A percentile compares a stretch with the other conserved stretches of the same genome.
Conservation (phyloP, 169 alveolate genomes). For the Babesia sp. region DNA sequence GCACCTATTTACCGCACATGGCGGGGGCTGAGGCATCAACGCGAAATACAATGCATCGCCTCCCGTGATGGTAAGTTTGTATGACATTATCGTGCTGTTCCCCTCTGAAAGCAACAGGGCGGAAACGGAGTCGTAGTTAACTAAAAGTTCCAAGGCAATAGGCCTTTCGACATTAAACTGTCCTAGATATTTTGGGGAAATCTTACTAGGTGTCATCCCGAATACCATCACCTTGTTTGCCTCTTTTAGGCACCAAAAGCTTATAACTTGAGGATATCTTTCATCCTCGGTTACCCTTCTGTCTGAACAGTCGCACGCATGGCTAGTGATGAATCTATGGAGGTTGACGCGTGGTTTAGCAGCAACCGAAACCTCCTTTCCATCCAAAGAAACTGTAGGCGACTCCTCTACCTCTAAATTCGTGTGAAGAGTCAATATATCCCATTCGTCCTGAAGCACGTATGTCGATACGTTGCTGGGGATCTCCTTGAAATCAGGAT, state of each 20-base stretch:
- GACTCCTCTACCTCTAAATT: constrained; percentile 8
- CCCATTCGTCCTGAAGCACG: constrained; percentile 56
- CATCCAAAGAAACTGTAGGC: background rate
- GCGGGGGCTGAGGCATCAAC: background rate
- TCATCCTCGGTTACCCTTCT: background rate
- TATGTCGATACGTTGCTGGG: constrained; percentile 46
- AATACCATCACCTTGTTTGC: constrained; percentile 28
- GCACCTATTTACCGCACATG: constrained; percentile 16
- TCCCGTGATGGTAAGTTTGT: background rate
- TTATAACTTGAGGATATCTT: constrained; percentile 41
- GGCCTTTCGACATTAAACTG: constrained; percentile 33
- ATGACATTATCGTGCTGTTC: constrained; percentile 13
- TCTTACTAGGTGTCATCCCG: constrained; percentile 27
- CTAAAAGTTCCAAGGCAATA: constrained; percentile 28
- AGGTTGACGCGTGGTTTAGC: background rate
- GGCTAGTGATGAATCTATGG: background rate
- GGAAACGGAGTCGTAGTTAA: constrained; percentile 4
- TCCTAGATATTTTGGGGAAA: constrained; percentile 52
- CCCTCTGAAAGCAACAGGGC: constrained; percentile 63
- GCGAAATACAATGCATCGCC: background rate
- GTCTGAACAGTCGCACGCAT: background rate
- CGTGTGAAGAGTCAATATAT: background rate
- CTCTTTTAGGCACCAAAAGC: constrained; percentile 59
- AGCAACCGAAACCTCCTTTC: background rate
- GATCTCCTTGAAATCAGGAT: constrained; percentile 13